Evolutionary conservation across 2,329 filamentous ascomycete genomes (phyloP).

Genomic region (Neonectria neomacrospora): DNA sequence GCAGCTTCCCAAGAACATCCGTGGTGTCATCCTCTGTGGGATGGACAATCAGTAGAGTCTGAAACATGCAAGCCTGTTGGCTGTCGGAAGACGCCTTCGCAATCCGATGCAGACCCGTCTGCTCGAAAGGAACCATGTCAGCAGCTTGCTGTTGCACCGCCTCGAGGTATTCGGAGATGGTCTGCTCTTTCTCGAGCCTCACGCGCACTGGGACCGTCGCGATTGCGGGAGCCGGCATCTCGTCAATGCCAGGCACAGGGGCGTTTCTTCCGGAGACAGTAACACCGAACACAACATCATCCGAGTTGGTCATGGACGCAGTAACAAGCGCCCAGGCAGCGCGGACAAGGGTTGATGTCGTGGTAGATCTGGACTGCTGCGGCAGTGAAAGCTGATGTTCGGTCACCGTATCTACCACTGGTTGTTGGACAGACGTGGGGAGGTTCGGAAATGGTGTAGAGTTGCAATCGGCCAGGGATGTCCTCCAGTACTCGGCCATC

Average conservation of each 20-base stretch:
- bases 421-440: constrained; percentile 2
- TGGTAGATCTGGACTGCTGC: not conserved
- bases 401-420: constrained; percentile 9
- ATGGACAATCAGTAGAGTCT: constrained; percentile 25
- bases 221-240: constrained; percentile 26
- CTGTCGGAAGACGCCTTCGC: constrained; percentile 15
- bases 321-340: not conserved
- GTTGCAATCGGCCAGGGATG: not conserved
- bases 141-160: constrained; percentile 34
- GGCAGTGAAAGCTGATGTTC: not conserved
- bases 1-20: constrained; percentile 1
- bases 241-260: constrained; percentile 19
- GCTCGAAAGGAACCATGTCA: constrained; percentile 36
- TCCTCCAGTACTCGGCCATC: constrained; percentile 15
- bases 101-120: constrained; percentile 34
- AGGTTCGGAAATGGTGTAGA: constrained; percentile 14
- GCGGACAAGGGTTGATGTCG: not conserved
- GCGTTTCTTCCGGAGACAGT: constrained; percentile 22
- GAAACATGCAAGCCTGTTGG: constrained; percentile 22
- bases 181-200: constrained; percentile 41
- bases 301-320: not conserved
- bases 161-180: constrained; percentile 56
- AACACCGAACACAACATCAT: constrained; percentile 26
- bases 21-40: not conserved
- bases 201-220: constrained; percentile 40